These are phyloP conservation scores for Vitis labrusca DNA, from an alignment of 164 flowering plant species.

Conservation along the genomic window DNA sequence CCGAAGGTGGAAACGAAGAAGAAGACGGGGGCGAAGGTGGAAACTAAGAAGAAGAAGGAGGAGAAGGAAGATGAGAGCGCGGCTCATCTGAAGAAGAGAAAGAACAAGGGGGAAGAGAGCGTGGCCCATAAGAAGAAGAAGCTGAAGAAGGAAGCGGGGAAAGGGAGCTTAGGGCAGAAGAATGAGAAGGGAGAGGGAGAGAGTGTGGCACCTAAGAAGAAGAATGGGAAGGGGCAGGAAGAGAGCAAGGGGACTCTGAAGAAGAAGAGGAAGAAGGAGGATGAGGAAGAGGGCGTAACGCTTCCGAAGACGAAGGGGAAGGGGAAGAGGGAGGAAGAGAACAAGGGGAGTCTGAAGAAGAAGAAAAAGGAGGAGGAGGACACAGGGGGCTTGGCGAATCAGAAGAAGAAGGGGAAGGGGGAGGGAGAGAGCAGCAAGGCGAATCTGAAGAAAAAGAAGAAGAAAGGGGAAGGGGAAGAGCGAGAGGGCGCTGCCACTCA, in stretches of 20 bases:
- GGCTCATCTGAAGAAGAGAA: no score
- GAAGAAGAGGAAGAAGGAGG: constrained; percentile 3
- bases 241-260: background rate
- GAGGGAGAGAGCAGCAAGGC: background rate
- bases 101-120: background rate
- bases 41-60: no score
- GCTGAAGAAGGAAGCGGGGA: background rate
- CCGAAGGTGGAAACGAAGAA: no score
- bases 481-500: no score
- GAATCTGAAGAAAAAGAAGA: background rate
- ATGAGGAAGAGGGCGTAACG: background rate
- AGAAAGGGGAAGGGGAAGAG: background rate
- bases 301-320: no score
- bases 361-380: background rate
- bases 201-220: no score
- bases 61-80: no score
- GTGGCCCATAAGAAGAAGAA: constrained; percentile 1
- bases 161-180: no score
- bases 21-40: no score
- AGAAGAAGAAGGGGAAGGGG: background rate
- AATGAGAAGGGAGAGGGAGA: no score
- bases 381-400: background rate
- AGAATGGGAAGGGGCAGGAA: background rate
- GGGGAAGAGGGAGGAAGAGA: background rate
- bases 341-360: background rate